A percentile compares a stretch with the other conserved stretches of the same genome.
These are phyloP conservation scores for Cordyceps javanica DNA, from an alignment of 2,329 filamentous ascomycete species.

Conservation along the genomic window DNA sequence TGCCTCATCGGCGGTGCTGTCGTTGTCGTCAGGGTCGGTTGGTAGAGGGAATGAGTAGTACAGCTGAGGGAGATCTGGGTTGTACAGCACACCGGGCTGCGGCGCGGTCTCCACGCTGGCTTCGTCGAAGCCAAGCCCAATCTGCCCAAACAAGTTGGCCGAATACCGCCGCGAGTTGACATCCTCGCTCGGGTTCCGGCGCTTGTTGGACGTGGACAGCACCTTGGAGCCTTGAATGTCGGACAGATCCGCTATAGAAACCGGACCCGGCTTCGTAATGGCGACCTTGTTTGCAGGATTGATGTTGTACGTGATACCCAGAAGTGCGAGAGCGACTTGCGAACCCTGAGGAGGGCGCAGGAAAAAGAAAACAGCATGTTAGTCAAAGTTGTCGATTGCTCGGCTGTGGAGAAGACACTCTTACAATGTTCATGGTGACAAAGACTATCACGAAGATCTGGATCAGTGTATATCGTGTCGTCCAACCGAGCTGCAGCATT, in stretches of 20 bases:
- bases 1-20: background rate
- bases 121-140: conserved; percentile 26
- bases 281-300: conserved; percentile 30
- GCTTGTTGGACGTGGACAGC: conserved; percentile 33
- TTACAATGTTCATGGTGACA: conserved; percentile 20
- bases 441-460: conserved; percentile 19
- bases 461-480: conserved; percentile 16
- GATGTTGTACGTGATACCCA: conserved; percentile 37
- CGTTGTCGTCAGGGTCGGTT: background rate
- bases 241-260: conserved; percentile 32
- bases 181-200: background rate
- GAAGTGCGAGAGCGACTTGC: conserved; percentile 36
- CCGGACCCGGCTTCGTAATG: conserved; percentile 26
- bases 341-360: conserved; percentile 25
- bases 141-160: conserved; percentile 28
- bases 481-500: conserved; percentile 17
- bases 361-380: background rate
- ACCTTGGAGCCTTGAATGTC: conserved; percentile 27
- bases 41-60: conserved; percentile 23
- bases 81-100: conserved; percentile 24
- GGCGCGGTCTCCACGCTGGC: conserved; percentile 20
- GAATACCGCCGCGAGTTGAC: conserved; percentile 13
- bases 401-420: background rate
- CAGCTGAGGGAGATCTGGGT: conserved; percentile 24
- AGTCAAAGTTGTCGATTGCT: background rate